Percentiles rank a stretch among this genome's conserved stretches.
phyloP scores from a whole-genome alignment of 192 early-diverging fungal species.

The Umbelopsis sp. region DNA sequence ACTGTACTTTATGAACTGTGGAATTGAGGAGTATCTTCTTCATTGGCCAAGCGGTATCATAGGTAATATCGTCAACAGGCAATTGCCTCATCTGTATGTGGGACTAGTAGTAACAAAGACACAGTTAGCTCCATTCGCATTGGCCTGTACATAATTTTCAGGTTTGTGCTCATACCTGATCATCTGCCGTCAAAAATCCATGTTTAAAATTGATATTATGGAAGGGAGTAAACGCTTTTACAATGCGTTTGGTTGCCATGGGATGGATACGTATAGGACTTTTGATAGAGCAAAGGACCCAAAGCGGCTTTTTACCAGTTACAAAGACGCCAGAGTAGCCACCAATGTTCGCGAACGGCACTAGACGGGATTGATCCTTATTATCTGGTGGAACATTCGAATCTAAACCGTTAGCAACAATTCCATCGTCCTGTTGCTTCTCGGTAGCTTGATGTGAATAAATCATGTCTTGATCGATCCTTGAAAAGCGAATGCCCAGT shows the following conservation, averaged over 20 bases:
- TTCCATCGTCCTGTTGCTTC: constrained; percentile 31
- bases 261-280: constrained; percentile 72
- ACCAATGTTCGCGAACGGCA: constrained; percentile 53
- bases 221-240: constrained; percentile 74
- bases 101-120: constrained; percentile 47
- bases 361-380: constrained; percentile 35
- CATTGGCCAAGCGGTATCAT: constrained; percentile 76
- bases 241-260: constrained; percentile 65
- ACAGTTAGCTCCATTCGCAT: too few relatives aligned
- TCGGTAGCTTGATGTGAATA: constrained; percentile 7
- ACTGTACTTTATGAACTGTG: constrained; percentile 77
- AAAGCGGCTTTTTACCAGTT: constrained; percentile 68
- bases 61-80: constrained; percentile 63
- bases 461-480: constrained; percentile 56
- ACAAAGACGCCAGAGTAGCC: constrained; percentile 79
- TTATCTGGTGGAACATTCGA: constrained; percentile 28
- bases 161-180: constrained; percentile 48
- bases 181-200: constrained; percentile 77
- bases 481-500: constrained; percentile 69
- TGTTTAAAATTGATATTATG: constrained; percentile 76
- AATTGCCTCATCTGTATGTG: constrained; percentile 66
- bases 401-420: constrained; percentile 35
- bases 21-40: constrained; percentile 68
- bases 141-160: not conserved
- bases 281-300: constrained; percentile 70